Conservation (phyloP, 768 basidiomycete genomes). For the Mycena latifolia region DNA sequence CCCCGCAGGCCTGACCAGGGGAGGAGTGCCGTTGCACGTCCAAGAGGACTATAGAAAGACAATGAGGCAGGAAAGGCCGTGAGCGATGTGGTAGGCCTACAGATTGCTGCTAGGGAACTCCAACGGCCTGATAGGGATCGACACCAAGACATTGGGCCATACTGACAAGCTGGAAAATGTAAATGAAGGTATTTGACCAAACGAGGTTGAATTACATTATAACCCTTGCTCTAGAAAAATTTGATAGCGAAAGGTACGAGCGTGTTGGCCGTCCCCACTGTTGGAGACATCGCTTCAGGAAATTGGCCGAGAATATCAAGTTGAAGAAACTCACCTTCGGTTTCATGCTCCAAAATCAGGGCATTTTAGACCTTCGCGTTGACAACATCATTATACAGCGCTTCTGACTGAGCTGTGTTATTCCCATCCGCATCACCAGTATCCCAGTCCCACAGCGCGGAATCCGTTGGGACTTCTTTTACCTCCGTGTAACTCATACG, state of each 20-base stretch:
- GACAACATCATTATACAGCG: constrained; percentile 39
- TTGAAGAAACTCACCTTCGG: constrained; percentile 37
- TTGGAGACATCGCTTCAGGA: not conserved
- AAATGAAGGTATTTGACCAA: constrained; percentile 4
- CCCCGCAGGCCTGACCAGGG: constrained; percentile 27
- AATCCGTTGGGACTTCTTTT: no score
- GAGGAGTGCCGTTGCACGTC: constrained; percentile 21
- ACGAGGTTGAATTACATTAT: no score
- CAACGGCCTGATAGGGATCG: constrained; percentile 48
- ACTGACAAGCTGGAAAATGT: constrained; percentile 48
- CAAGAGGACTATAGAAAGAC: constrained; percentile 14
- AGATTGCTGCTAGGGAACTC: constrained; percentile 31
- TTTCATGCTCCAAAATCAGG: constrained; percentile 52
- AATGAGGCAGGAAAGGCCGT: not conserved
- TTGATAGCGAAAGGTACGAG: constrained; percentile 23
- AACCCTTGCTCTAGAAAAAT: constrained; percentile 21
- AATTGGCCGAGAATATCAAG: not conserved
- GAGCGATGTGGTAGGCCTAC: not conserved
- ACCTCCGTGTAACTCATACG: no score
- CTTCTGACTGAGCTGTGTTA: constrained; percentile 37
- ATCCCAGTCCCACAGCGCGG: no score
- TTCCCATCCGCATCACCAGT: constrained; percentile 47
- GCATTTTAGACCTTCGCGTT: constrained; percentile 42
- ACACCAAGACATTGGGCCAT: constrained; percentile 57
- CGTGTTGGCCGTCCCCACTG: constrained; percentile 11